A percentile compares a stretch with the other conserved stretches of the same genome.
Evolutionary conservation across 352 stramenopile species (phyloP).

Genomic region (Phytopythium cucurbitacearum): DNA sequence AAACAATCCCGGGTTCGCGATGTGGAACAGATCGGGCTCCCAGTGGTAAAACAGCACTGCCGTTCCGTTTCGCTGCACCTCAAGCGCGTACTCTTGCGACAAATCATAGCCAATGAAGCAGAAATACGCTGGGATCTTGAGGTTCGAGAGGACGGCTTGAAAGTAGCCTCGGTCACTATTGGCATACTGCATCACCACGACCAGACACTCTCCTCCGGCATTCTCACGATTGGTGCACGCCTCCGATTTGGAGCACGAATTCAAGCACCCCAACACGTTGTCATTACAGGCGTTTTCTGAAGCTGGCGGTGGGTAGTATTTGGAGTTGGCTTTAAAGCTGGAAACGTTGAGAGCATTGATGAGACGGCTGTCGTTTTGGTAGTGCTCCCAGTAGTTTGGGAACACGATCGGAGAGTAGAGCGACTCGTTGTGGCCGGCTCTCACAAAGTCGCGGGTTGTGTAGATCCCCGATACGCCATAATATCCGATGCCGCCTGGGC

Average conservation of each 20-base stretch:
- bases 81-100: constrained; percentile 7
- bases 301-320: constrained; percentile 22
- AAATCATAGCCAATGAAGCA: constrained; percentile 46
- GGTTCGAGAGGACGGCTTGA: constrained; percentile 38
- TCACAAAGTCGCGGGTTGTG: constrained; percentile 36
- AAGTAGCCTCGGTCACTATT: constrained; percentile 42
- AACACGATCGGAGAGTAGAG: constrained; percentile 15
- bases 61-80: constrained; percentile 9
- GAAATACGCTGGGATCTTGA: constrained; percentile 54
- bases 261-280: constrained; percentile 30
- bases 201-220: constrained; percentile 27
- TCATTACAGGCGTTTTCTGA: constrained; percentile 18
- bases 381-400: constrained; percentile 50
- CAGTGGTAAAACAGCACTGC: constrained; percentile 46
- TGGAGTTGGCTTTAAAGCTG: constrained; percentile 19
- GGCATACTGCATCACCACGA: constrained; percentile 40
- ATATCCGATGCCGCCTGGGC: constrained; percentile 29
- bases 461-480: constrained; percentile 41
- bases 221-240: constrained; percentile 38
- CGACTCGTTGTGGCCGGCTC: constrained; percentile 6
- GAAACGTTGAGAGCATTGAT: constrained; percentile 23
- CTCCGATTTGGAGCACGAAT: constrained; percentile 36
- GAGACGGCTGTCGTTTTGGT: constrained; percentile 27
- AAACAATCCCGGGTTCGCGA: constrained; percentile 22
- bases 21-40: constrained; percentile 38